Percentiles rank a stretch among this genome's conserved stretches.
phyloP scores from a whole-genome alignment of 148 eudicot genomes.

The Vaccinium darrowii region DNA sequence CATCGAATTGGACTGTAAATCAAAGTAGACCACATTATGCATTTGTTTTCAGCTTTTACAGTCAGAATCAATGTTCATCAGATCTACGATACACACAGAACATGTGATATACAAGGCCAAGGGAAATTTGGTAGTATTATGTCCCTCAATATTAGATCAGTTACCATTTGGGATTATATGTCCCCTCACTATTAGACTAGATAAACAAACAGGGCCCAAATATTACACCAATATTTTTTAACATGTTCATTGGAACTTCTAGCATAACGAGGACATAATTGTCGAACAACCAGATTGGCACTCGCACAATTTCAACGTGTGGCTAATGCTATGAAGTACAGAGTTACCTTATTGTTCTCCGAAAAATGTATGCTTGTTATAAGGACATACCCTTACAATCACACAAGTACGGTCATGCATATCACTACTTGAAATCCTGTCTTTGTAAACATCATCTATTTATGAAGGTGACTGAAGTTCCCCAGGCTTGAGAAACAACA shows the following conservation, averaged over 20 bases:
- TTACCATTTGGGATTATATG: neutral
- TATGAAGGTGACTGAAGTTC: neutral
- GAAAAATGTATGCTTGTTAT: neutral
- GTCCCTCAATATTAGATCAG: neutral
- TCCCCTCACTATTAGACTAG: neutral
- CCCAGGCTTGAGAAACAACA: neutral
- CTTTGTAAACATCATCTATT: neutral
- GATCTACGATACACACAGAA: neutral
- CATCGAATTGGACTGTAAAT: neutral
- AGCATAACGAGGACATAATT: neutral
- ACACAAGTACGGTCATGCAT: neutral
- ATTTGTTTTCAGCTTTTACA: neutral
- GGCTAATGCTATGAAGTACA: neutral
- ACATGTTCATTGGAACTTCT: neutral
- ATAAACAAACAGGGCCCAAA: neutral
- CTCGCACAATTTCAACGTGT: neutral
- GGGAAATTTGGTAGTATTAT: neutral
- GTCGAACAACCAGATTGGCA: neutral
- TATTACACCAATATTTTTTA: neutral
- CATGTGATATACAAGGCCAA: neutral
- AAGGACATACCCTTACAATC: neutral
- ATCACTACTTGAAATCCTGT: neutral
- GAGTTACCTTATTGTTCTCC: neutral
- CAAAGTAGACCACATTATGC: neutral
- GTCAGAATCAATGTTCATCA: neutral